phyloP scores from a whole-genome alignment of 495 filamentous ascomycete species.

The Penicillium maclennaniae region DNA sequence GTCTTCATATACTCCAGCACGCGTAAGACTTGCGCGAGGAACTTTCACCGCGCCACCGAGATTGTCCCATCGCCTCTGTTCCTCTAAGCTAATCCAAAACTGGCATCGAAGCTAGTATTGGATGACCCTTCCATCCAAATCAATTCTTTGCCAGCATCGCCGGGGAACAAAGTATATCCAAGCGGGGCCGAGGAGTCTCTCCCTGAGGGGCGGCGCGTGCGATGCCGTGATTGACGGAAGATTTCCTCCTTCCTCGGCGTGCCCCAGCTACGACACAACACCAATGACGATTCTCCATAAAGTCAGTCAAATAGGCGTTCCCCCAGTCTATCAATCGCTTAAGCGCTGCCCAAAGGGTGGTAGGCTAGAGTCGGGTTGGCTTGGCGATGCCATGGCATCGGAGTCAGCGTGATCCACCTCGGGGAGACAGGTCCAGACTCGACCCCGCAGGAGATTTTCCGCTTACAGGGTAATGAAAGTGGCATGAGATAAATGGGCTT shows the following conservation, averaged over 20 bases:
- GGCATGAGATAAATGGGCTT: slow-evolving; percentile 2
- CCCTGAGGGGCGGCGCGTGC: not conserved
- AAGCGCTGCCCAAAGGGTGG: not conserved
- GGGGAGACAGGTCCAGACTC: not conserved
- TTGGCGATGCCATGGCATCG: not conserved
- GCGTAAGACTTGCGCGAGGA: not conserved
- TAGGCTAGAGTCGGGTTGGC: slow-evolving; percentile 2
- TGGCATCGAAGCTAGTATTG: not conserved
- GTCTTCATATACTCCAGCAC: slow-evolving; percentile 4
- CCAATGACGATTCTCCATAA: not conserved
- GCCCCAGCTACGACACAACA: not conserved
- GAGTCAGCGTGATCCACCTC: not conserved
- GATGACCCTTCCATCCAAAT: not conserved
- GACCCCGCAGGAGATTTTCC: slow-evolving; percentile 30
- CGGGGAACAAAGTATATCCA: not conserved
- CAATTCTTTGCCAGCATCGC: not conserved
- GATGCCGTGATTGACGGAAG: slow-evolving; percentile 36
- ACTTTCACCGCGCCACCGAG: slow-evolving; percentile 6
- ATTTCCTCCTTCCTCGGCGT: slow-evolving; percentile 8
- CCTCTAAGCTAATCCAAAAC: not conserved
- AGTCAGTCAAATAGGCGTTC: not conserved
- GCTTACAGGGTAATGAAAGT: slow-evolving; percentile 7
- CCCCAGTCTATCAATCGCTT: not conserved
- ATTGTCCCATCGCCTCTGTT: slow-evolving; percentile 1
- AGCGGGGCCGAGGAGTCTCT: slow-evolving; percentile 4